Base-by-base conservation (phyloP, 805 yeast species). In the Ogataea polymorpha region DNA sequence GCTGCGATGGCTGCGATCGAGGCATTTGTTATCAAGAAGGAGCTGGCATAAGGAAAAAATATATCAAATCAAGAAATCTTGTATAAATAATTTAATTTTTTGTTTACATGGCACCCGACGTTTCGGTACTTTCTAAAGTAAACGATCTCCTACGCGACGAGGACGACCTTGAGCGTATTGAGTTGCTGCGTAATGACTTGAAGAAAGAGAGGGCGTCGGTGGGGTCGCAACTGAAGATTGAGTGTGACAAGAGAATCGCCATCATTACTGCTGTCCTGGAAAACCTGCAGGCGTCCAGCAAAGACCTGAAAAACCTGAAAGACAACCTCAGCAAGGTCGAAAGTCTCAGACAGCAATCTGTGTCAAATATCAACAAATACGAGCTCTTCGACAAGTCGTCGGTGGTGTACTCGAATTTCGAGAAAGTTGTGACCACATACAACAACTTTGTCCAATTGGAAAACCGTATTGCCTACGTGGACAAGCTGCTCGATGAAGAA, bases 1-100 rank as follows among this genome's bases (percentile, higher is more conserved):
- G 96, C 99, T 34, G 98, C 98, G 21, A 86, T 93, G 70, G 90
- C 98, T 10, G 96, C 81, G 1, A 71, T 93, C 32, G 97, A 93
- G 53, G 89, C 84, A 0, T 88, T 91, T 62, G 96, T 93, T 6
- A 73, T 84, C 37, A 86, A 88, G 66, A 83, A 85, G 62, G 96
- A 71, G 79, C 44, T 77, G 58, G 35, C 23, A 12, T 35, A 39
- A 14, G 6, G 28, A 18, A 20, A 18, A 10, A 16, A 17, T 11
- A 13, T 13, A 16, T 17, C 29, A 14, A 15, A 28, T 17, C 29
- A 9, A 30, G 5, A 6, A 15, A n/a, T 14, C 23, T 30, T 7
- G 9, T 20, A 8, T 20, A 20, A 20, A 7, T 20, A 7, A 18
- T n/a, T 7, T 13, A n/a, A 21, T 38, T 18, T 27, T 16, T 33